A percentile compares a stretch with the other conserved stretches of the same genome.
These are phyloP conservation scores for Penicillium sp. DNA, from an alignment of 2,329 filamentous ascomycete genomes.

Conservation along the genomic window DNA sequence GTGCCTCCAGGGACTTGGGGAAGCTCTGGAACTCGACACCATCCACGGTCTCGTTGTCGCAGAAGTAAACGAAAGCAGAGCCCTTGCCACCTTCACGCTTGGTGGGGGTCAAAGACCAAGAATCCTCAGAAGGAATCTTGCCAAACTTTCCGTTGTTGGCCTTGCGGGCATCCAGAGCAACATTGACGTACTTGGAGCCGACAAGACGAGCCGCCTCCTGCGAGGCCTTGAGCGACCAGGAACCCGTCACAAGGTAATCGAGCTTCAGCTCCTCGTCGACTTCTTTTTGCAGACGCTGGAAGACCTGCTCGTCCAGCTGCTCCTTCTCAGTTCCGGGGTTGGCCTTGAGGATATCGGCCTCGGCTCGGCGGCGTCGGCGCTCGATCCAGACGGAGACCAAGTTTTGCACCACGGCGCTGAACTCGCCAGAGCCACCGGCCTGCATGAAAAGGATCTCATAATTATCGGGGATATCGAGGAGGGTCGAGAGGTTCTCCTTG, in stretches of 20 bases:
- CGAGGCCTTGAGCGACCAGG: conserved; percentile 87
- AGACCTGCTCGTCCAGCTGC: conserved; percentile 60
- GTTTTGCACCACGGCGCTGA: conserved; percentile 83
- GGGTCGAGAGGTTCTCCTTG: conserved; percentile 72
- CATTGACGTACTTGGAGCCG: conserved; percentile 75
- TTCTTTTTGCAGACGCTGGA: conserved; percentile 65
- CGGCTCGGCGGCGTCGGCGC: conserved; percentile 64
- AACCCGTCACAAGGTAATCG: conserved; percentile 89
- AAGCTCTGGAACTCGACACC: conserved; percentile 84
- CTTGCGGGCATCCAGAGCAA: conserved; percentile 69
- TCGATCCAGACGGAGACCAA: conserved; percentile 81
- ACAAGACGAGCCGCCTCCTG: conserved; percentile 80
- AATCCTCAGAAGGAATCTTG: conserved; percentile 74
- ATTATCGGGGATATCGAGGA: conserved; percentile 80
- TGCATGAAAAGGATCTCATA: conserved; percentile 76
- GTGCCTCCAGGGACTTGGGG: conserved; percentile 66
- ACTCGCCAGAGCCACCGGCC: conserved; percentile 83
- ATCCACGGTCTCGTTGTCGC: conserved; percentile 80
- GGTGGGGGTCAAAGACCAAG: conserved; percentile 72
- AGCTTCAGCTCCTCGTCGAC: conserved; percentile 74
- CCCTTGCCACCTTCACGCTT: conserved; percentile 58
- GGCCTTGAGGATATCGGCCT: conserved; percentile 55
- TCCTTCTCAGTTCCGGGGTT: conserved; percentile 51
- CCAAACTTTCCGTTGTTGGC: conserved; percentile 81
- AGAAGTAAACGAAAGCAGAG: conserved; percentile 79